Conservation (phyloP, 495 filamentous ascomycete species). For the Podospora tetraspora region DNA sequence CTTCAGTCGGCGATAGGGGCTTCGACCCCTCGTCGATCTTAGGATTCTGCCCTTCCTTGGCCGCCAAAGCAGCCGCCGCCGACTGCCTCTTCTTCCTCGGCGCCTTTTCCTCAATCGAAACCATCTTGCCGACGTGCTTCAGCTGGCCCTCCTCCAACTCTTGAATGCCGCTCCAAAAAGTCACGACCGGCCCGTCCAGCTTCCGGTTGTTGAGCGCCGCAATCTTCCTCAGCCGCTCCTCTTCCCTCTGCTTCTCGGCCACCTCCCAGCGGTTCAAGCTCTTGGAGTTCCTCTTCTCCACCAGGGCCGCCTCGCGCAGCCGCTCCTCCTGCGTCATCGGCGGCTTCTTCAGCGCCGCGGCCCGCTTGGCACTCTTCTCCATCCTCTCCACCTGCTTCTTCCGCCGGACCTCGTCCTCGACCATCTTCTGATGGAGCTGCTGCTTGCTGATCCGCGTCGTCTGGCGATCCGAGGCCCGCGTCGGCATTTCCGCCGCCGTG, state of each 20-base stretch:
- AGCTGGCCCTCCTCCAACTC: constrained; percentile 71
- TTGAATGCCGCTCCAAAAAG: constrained; percentile 86
- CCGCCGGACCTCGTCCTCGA: constrained; percentile 74
- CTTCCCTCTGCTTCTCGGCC: constrained; percentile 76
- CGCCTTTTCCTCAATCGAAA: constrained; percentile 53
- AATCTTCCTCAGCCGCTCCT: constrained; percentile 73
- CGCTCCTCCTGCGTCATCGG: constrained; percentile 87
- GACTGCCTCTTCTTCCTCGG: constrained; percentile 44
- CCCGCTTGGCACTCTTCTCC: constrained; percentile 78
- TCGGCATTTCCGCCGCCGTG: constrained; percentile 69
- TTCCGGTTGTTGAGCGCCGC: constrained; percentile 80
- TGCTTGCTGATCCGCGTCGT: constrained; percentile 83
- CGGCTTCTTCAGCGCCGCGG: constrained; percentile 67
- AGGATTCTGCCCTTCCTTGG: constrained; percentile 28
- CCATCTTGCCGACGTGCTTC: constrained; percentile 64
- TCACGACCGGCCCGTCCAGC: constrained; percentile 83
- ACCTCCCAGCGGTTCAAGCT: constrained; percentile 93
- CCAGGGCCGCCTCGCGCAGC: constrained; percentile 72
- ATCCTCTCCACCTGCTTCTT: constrained; percentile 74
- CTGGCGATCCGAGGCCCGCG: constrained; percentile 72
- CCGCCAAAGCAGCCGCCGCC: constrained; percentile 21
- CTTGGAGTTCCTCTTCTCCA: constrained; percentile 81
- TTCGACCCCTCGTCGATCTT: constrained; percentile 20
- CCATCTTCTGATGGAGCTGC: constrained; percentile 72
- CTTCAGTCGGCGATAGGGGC: constrained; percentile 18